Evolutionary conservation across 371 early-diverging fungal species (phyloP), one percentile per base, ranked within the genome.

Genomic region (Mucor saturninus): DNA sequence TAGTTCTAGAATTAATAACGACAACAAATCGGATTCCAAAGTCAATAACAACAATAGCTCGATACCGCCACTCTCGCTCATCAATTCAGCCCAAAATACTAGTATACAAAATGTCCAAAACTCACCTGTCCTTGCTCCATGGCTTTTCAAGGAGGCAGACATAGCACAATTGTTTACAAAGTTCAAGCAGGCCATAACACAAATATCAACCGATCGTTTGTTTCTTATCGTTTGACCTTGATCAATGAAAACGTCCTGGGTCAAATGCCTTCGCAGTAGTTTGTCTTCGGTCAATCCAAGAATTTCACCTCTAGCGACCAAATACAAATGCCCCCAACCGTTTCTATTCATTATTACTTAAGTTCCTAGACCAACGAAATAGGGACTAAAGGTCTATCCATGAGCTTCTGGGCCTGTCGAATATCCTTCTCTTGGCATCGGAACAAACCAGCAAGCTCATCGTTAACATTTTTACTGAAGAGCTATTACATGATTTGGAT

Each of bases 161-260:
- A n/a, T n/a, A n/a, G n/a, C 61, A 48, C 2, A 26, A 46, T 53
- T 61, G 53, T 61, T 67, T 45, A 53, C 61, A 55, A 57, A 57
- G 42, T 61, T 67, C 48, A 31, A 56, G 56, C 54, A 61, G 46
- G 54, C 67, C 32, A 54, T 61, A 21, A 28, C 45, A 31, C 55
- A 30, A 67, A 61, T 61, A 53, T 55, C 57, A 14, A 39, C 45
- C 54, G 51, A 56, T 46, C 52, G 53, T 50, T 61, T 67, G 50
- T 61, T 61, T 40, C 48, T 67, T 14, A 67, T 67, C 62, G 62
- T n/a, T n/a, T n/a, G n/a, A n/a, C n/a, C n/a, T n/a, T n/a, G n/a
- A n/a, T n/a, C n/a, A n/a, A n/a, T n/a, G n/a, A n/a, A n/a, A n/a
- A n/a, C n/a, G n/a, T n/a, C n/a, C n/a, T n/a, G n/a, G n/a, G n/a